Evolutionary conservation across 345 rosid genomes (phyloP), one percentile per base, ranked within the genome.

Genomic region (Aethionema arabicum): DNA sequence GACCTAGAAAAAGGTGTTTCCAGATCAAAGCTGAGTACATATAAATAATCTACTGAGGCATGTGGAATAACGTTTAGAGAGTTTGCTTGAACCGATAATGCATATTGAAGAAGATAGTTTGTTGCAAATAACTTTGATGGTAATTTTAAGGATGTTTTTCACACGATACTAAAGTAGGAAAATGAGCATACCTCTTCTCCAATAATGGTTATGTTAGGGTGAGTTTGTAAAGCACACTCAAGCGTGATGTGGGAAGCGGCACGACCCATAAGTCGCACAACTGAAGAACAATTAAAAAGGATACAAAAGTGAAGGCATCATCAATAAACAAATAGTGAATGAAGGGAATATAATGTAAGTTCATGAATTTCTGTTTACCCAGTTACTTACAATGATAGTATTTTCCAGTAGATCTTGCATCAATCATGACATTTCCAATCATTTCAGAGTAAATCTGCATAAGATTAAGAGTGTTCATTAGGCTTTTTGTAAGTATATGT

Each of bases 191-290:
- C 99, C 99, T 93, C 99, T 82, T 93, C 99, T 61, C 99, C 99
- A 13, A 93, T 86, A 62, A 93, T 61, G 33, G 99, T 87, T 44
- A 93, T 80, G 77, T 93, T 93, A 0, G 97, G 97, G 78, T 90
- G 99, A 72, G 99, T 90, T 77, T 95, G 97, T 77, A 95, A 70
- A 69, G 99, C 99, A 77, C 99, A 90, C 81, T 95, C 97, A 59
- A 95, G 80, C 12, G 99, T 95, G 67, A 95, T 90, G 72, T 95
- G 99, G 52, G 99, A 95, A 68, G 99, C 99, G 15, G 99, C 96
- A 72, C 99, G 99, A 38, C 99, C 99, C 99, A 95, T 95, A 55
- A 95, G 95, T 63, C 99, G 71, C 45, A 95, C 99, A 83, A 95
- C 99, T 93, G 83, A 52, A 77, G 41, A 40, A 4, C 11, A 57